Evolutionary conservation across 2,329 filamentous ascomycete species (phyloP), one percentile per base, ranked within the genome.

Genomic region (Aureobasidium sp.): DNA sequence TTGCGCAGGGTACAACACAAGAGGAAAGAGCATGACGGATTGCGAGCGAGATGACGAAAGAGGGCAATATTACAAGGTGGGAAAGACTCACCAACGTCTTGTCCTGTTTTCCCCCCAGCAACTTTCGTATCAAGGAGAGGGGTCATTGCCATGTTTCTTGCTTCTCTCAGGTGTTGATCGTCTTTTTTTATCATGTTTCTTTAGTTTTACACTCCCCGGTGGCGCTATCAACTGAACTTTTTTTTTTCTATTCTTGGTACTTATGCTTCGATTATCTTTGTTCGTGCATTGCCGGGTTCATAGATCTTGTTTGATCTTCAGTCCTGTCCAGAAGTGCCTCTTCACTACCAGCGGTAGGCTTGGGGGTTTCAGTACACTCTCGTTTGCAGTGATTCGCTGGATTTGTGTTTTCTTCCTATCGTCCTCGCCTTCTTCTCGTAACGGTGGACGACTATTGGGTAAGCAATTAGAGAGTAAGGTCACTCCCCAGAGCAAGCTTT

Each of bases 221-320:
- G 53, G 53, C 53, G 53, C 39, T 57, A 57, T 57, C 53, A 45
- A 57, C 53, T 57, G 53, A 55, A 55, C 25, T 42, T 42, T 55
- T 55, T 55, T 14, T 55, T 27, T 15, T 20, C 29, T 51, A 29
- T 29, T 31, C 0, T 7, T 20, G 5, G 5, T 45, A 11, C 36
- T 15, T 14, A 17, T 5, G 14, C 14, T 17, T 39, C 36, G 1
- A 17, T 2, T 7, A 11, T 34, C 36, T 39, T 17, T 39, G 6
- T 15, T 39, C 36, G 14, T 39, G 15, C 36, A 39, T 17, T 11
- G 17, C 36, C 6, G 14, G 15, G 17, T 5, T 1, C 36, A 39
- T 17, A 5, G 36, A 7, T 17, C 36, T 39, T 17, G 36, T 39
- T 34, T 2, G 29, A 31, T 34, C 31, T 11, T 11, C 3, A 34